Conservation (phyloP, 2,329 filamentous ascomycete species). For the Penicillium corylophilum region DNA sequence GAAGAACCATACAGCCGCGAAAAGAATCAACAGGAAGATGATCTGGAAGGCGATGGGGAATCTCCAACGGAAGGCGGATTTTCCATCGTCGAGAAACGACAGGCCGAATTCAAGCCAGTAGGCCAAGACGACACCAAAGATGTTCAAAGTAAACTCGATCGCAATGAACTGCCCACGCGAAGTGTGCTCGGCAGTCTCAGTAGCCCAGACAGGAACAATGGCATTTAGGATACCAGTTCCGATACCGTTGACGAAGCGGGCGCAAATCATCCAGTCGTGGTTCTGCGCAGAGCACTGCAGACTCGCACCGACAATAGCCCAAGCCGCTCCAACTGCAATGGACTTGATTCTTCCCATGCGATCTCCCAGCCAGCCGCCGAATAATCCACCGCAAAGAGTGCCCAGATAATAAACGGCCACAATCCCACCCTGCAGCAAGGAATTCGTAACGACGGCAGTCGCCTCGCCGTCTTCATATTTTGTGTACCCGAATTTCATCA, state of each 20-base stretch:
- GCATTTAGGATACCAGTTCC: constrained; percentile 70
- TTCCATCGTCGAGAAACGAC: constrained; percentile 60
- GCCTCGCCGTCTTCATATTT: constrained; percentile 44
- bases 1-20: constrained; percentile 62
- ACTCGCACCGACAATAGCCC: constrained; percentile 60
- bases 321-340: constrained; percentile 59
- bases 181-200: constrained; percentile 67
- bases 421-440: constrained; percentile 63
- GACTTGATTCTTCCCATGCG: constrained; percentile 62
- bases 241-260: constrained; percentile 62
- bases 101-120: constrained; percentile 64
- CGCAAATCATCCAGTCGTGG: constrained; percentile 67
- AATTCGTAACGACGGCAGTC: constrained; percentile 58
- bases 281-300: constrained; percentile 67
- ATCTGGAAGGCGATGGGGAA: constrained; percentile 72
- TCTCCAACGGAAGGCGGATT: constrained; percentile 62
- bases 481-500: constrained; percentile 65
- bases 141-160: constrained; percentile 72
- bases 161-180: constrained; percentile 68
- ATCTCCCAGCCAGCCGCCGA: constrained; percentile 65
- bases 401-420: constrained; percentile 60
- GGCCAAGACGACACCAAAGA: constrained; percentile 64
- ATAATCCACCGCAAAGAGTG: constrained; percentile 62
- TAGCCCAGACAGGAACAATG: constrained; percentile 70
- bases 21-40: constrained; percentile 58